Evolutionary conservation across 495 filamentous ascomycete species (phyloP), one percentile per base, ranked within the genome.

Genomic region (Aspergillus cristatus): DNA sequence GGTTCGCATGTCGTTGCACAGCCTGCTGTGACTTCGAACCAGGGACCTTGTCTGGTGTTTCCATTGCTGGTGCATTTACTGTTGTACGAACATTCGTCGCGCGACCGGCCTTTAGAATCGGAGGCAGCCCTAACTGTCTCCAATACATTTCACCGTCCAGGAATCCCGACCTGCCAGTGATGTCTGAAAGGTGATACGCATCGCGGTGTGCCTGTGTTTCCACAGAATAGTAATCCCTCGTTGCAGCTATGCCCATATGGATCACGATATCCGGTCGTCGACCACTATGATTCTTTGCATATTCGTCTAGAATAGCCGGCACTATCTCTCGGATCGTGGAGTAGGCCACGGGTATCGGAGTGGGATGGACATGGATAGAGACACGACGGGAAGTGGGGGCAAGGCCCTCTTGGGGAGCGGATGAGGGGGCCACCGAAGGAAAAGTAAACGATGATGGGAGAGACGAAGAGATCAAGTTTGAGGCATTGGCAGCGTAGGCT

Each of bases 231-330:
- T 74, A 77, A 0, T 55, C 59, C 14, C 81, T 64, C 18, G 80
- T 78, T 0, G 82, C 74, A 0, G 86, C 84, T 66, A 93, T 84
- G 26, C 87, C 87, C 40, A 94, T 81, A 52, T 90, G 84, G 4
- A 94, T 57, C 10, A 79, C 68, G 14, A 81, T 56, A 55, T 87
- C 82, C 14, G 81, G 72, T 29, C 64, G 68, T 5, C 63, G 60
- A 13, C 57, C 57, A 7, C 46, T 58, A 30, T 70, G 57, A 0
- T 43, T 35, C n/a, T 55, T 51, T 14, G 50, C 51, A 37, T 56
- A 62, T 13, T 58, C 48, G 7, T 56, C 51, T 12, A 75, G 51
- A 18, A 88, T 68, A 11, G 42, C 45, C 1, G 87, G 86, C 8
- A 89, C 60, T 0, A 74, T 42, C 22, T 63, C 57, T 18, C 75